Evolutionary conservation across 345 rosid species (phyloP), one percentile per base, ranked within the genome.

Genomic region (Mangifera indica): DNA sequence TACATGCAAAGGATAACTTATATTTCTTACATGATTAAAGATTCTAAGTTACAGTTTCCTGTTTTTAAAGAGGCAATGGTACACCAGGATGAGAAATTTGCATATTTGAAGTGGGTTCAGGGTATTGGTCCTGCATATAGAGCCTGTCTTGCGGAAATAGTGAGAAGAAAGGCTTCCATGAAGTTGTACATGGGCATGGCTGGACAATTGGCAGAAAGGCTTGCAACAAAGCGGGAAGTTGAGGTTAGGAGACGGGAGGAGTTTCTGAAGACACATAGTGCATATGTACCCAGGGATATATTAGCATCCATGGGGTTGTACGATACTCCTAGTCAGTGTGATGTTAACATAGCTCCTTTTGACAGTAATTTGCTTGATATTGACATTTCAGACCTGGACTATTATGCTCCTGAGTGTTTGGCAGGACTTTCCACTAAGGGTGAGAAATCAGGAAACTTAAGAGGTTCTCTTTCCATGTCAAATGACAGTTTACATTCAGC

Each of bases 111-210:
- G 86, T 71, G 86, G 60, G 84, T 91, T 37, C 93, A 84, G 55
- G 91, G 92, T 70, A 85, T 93, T 67, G 98, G 91, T 69, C 93
- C 97, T 22, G 96, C 98, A 65, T 96, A 96, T 79, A 88, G 98
- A 69, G 95, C 98, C 61, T 96, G 99, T 79, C 96, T 96, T 63
- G 97, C 99, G 7, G 99, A 96, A 79, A 86, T 91, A 40, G 90
- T 89, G 60, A 87, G 99, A 79, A 89, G 99, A 83, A 91, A 85
- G 79, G 87, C 96, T 26, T 93, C 96, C 73, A 86, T 86, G 98
- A 96, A 91, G 77, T 94, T 96, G 72, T 91, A 93, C 82, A 86
- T 96, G 99, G 99, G 98, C 72, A 86, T 85, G 96, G 99, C 99
- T 68, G 99, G 98, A 51, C 98, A 91, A 64, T 69, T 96, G 81